phyloP scores from a whole-genome alignment of 2,329 filamentous ascomycete genomes.

The Cladophialophora chaetospira region DNA sequence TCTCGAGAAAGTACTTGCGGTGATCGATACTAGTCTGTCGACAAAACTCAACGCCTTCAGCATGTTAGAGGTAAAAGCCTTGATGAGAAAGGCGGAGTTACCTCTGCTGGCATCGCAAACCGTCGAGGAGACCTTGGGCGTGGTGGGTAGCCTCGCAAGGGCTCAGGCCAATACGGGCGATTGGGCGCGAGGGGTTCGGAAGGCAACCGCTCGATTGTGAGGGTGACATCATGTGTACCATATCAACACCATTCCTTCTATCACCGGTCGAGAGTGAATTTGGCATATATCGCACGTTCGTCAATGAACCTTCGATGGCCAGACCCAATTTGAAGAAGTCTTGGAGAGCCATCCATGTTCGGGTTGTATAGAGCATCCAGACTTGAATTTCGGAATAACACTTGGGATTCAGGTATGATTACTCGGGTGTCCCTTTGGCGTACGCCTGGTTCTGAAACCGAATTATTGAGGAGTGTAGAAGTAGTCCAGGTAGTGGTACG shows the following conservation, averaged over 20 bases:
- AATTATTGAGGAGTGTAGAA: not conserved
- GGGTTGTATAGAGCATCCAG: too few relatives aligned
- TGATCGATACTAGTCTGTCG: constrained; percentile 80
- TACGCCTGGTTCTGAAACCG: not conserved
- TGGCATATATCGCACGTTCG: too few relatives aligned
- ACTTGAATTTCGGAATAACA: not conserved
- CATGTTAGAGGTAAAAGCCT: constrained; percentile 77
- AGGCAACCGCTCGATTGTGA: not conserved
- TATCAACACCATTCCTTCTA: too few relatives aligned
- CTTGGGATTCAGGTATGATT: not conserved
- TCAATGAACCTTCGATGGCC: too few relatives aligned
- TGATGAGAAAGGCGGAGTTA: constrained; percentile 73
- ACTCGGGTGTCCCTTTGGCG: not conserved
- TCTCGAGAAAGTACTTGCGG: constrained; percentile 67
- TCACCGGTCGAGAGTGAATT: too few relatives aligned
- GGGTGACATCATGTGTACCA: not conserved
- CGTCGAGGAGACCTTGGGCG: constrained; percentile 59
- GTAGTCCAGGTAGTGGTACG: not conserved
- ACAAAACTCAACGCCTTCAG: constrained; percentile 77
- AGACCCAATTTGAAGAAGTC: too few relatives aligned
- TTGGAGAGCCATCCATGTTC: too few relatives aligned
- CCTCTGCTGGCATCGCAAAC: constrained; percentile 75
- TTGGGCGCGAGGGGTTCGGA: not conserved
- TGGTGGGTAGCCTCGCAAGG: not conserved
- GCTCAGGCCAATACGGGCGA: not conserved